These are phyloP conservation scores for Phaeophleospora eucalypticola DNA, from an alignment of 2,329 filamentous ascomycete genomes.

Conservation along the genomic window DNA sequence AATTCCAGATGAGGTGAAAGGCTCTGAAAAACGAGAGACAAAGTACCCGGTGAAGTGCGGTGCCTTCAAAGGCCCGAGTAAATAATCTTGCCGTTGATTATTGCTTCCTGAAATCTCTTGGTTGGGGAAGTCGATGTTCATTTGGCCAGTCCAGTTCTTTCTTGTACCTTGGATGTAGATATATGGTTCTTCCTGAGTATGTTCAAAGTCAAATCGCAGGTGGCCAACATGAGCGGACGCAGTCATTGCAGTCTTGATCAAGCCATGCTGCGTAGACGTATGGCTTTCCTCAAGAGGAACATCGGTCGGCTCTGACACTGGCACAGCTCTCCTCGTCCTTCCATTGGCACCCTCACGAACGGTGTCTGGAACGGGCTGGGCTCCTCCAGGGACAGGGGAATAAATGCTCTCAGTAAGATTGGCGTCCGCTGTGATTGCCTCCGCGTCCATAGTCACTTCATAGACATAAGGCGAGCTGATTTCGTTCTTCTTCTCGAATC, in stretches of 20 bases:
- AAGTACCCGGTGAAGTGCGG: constrained; percentile 44
- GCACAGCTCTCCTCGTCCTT: constrained; percentile 23
- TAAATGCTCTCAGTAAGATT: constrained; percentile 32
- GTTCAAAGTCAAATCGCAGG: constrained; percentile 39
- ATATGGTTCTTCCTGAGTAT: constrained; percentile 29
- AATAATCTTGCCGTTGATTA: constrained; percentile 46
- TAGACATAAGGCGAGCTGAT: constrained; percentile 46
- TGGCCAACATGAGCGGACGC: constrained; percentile 43
- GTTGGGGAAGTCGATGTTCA: constrained; percentile 35
- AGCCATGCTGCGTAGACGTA: not conserved
- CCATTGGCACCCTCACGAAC: constrained; percentile 42
- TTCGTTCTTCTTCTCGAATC: constrained; percentile 44
- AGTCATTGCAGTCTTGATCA: constrained; percentile 37
- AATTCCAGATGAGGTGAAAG: constrained; percentile 39
- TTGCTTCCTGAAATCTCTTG: constrained; percentile 44
- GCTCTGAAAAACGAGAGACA: constrained; percentile 45
- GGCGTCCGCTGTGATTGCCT: constrained; percentile 26
- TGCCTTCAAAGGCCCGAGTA: constrained; percentile 42
- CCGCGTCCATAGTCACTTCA: constrained; percentile 41
- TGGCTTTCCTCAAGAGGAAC: not conserved
- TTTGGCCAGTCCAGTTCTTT: constrained; percentile 45
- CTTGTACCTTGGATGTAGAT: constrained; percentile 45
- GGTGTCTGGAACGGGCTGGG: constrained; percentile 35
- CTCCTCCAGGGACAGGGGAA: constrained; percentile 41
- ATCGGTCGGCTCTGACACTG: constrained; percentile 1